Conservation (phyloP, 208 protist genomes). For the Acanthamoeba rhysodes region DNA sequence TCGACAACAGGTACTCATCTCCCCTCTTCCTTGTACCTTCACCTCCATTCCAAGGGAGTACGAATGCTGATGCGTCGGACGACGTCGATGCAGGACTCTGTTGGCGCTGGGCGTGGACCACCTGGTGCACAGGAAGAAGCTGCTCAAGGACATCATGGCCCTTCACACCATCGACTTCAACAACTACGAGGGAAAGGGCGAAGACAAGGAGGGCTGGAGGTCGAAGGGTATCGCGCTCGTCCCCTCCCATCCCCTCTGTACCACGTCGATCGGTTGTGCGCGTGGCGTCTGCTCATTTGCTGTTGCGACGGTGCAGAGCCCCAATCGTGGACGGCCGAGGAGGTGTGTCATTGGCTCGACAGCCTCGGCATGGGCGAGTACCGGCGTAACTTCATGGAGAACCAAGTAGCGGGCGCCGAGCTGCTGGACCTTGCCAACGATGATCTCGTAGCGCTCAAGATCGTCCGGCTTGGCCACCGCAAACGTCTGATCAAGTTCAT, state of each 20-base stretch:
- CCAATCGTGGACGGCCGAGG: constrained; percentile 42
- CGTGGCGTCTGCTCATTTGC: background rate
- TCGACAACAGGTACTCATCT: constrained; percentile 33
- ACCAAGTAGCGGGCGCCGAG: constrained; percentile 34
- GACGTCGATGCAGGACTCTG: background rate
- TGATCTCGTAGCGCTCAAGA: constrained; percentile 46
- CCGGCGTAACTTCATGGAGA: constrained; percentile 61
- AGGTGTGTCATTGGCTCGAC: constrained; percentile 70
- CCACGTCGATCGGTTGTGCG: no score
- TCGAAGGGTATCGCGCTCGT: background rate
- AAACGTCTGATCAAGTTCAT: constrained; percentile 65
- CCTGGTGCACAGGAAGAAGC: constrained; percentile 69
- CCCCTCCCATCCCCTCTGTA: background rate
- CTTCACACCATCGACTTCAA: constrained; percentile 46
- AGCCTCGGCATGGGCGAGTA: constrained; percentile 56
- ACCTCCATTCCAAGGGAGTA: background rate
- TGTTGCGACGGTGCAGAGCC: background rate
- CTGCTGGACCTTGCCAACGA: constrained; percentile 66
- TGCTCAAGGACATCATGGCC: constrained; percentile 71
- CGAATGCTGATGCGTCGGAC: background rate
- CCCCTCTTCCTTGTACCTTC: background rate
- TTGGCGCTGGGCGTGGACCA: constrained; percentile 58
- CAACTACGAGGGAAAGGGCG: constrained; percentile 27
- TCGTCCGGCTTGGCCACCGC: constrained; percentile 31
- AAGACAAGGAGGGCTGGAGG: background rate